Percentiles rank a stretch among this genome's conserved stretches.
phyloP scores from a whole-genome alignment of 495 filamentous ascomycete genomes.

The Gamarada debralockiae region DNA sequence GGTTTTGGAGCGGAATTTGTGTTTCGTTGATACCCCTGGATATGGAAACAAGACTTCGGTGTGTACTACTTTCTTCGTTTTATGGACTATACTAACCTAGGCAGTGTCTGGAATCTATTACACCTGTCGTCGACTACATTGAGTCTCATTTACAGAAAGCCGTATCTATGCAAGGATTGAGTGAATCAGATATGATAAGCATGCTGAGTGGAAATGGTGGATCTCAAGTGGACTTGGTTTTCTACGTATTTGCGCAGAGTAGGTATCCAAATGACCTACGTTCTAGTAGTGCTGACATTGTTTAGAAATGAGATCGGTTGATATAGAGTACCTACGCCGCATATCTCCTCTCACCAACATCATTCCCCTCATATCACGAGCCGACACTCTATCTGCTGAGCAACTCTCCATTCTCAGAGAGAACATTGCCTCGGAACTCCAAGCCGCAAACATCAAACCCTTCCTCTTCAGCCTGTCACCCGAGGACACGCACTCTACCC shows the following conservation, averaged over 20 bases:
- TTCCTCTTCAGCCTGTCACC: slow-evolving; percentile 60
- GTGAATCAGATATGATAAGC: slow-evolving; percentile 71
- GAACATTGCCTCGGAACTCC: slow-evolving; percentile 55
- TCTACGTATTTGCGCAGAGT: slow-evolving; percentile 75
- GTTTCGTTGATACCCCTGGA: slow-evolving; percentile 91
- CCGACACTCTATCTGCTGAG: slow-evolving; percentile 61
- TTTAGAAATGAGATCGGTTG: slow-evolving; percentile 65
- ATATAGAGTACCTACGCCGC: slow-evolving; percentile 72
- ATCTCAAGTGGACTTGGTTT: slow-evolving; percentile 81
- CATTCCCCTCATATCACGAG: slow-evolving; percentile 75
- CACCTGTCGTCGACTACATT: slow-evolving; percentile 70
- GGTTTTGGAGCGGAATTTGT: slow-evolving; percentile 88
- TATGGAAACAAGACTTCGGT: slow-evolving; percentile 59
- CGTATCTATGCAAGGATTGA: slow-evolving; percentile 50
- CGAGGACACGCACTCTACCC: slow-evolving; percentile 25
- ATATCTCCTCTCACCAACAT: slow-evolving; percentile 81
- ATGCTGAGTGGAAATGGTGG: slow-evolving; percentile 84
- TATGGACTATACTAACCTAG: slow-evolving; percentile 3
- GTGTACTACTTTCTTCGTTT: slow-evolving; percentile 20
- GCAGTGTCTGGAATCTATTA: slow-evolving; percentile 60
- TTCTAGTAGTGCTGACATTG: slow-evolving; percentile 17
- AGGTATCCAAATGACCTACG: slow-evolving; percentile 27
- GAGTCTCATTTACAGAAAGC: slow-evolving; percentile 67
- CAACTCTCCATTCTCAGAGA: slow-evolving; percentile 61
- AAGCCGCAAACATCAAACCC: slow-evolving; percentile 51